Conservation (phyloP, 2,329 filamentous ascomycete genomes). For the Neopestalotiopsis sp. region DNA sequence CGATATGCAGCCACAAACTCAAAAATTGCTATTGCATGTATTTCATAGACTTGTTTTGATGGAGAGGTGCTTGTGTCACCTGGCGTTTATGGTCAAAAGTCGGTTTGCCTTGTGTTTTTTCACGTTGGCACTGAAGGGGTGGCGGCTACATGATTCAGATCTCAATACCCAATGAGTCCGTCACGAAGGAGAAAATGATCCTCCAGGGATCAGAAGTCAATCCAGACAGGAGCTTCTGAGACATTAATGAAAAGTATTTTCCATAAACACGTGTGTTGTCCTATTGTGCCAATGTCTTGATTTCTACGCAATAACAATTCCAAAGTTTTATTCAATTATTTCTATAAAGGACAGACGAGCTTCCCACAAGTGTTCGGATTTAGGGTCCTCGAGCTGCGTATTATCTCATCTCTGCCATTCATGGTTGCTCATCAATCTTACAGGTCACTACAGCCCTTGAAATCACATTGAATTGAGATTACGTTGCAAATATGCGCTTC, state of each 20-base stretch:
- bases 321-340: background rate
- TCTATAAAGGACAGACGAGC: too few species aligned
- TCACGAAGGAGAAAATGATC: constrained; percentile 30
- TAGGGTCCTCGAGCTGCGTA: too few species aligned
- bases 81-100: constrained; percentile 40
- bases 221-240: constrained; percentile 37
- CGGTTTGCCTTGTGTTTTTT: constrained; percentile 35
- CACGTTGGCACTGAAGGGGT: constrained; percentile 37
- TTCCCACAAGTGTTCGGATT: too few species aligned
- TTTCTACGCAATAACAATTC: background rate
- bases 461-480: too few species aligned
- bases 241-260: constrained; percentile 33
- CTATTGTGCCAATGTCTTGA: background rate
- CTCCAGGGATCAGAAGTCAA: constrained; percentile 33
- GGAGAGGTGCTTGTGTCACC: constrained; percentile 33
- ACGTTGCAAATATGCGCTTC: too few species aligned
- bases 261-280: background rate
- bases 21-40: constrained; percentile 35
- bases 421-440: too few species aligned
- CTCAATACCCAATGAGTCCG: constrained; percentile 37
- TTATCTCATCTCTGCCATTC: too few species aligned
- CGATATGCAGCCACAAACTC: constrained; percentile 25
- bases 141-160: constrained; percentile 41
- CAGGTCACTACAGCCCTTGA: too few species aligned
- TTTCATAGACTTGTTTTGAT: constrained; percentile 39